These are phyloP conservation scores for Rhynchosporium secalis DNA, from an alignment of 2,329 filamentous ascomycete species.

Conservation along the genomic window DNA sequence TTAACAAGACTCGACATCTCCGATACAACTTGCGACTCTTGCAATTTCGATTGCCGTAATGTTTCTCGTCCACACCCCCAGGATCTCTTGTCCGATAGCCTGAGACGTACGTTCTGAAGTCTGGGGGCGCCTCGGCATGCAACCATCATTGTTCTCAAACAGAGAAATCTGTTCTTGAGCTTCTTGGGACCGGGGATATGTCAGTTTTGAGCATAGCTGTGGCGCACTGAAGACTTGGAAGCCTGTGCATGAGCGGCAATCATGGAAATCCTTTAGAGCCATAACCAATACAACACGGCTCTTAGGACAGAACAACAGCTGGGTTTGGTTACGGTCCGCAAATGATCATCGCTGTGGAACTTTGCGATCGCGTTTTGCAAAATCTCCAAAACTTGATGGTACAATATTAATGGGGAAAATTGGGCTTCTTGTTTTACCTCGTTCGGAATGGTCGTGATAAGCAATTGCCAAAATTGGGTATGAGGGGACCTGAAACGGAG, in stretches of 20 bases:
- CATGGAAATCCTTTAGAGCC: constrained; percentile 15
- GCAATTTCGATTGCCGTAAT: constrained; percentile 8
- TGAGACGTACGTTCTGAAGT: constrained; percentile 11
- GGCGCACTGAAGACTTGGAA: constrained; percentile 10
- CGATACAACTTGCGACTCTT: background rate
- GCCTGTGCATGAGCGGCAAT: constrained; percentile 10
- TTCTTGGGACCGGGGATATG: constrained; percentile 23
- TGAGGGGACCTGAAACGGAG: constrained; percentile 5
- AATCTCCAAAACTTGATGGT: background rate
- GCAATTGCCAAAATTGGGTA: constrained; percentile 4
- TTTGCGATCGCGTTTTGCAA: background rate
- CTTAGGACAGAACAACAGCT: constrained; percentile 2
- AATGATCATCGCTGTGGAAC: background rate
- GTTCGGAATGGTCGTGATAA: background rate
- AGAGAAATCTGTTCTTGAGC: constrained; percentile 11
- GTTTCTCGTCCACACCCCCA: background rate
- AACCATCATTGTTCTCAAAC: constrained; percentile 19
- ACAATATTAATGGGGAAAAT: background rate
- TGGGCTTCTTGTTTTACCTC: background rate
- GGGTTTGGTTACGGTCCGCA: background rate
- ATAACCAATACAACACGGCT: background rate
- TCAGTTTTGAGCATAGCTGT: constrained; percentile 19
- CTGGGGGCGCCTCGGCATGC: constrained; percentile 2
- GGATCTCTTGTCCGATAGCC: constrained; percentile 14
- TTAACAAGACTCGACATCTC: constrained; percentile 9